phyloP scores from a whole-genome alignment of 768 basidiomycete genomes.

The Epithele typhae region DNA sequence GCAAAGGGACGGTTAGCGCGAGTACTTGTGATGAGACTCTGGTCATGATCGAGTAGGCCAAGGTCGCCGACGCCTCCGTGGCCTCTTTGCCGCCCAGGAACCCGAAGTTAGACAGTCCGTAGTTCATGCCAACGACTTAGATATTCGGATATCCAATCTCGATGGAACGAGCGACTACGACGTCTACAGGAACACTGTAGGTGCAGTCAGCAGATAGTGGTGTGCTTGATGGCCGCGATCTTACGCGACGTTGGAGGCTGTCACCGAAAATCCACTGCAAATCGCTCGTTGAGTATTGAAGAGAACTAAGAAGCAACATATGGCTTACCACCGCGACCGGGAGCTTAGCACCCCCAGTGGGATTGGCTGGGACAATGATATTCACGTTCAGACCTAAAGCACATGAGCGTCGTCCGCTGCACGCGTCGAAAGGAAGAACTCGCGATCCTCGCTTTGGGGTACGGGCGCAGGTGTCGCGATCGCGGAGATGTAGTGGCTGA shows the following conservation, averaged over 20 bases:
- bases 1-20: background rate
- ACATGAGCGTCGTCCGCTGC: background rate
- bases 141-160: slow-evolving; percentile 39
- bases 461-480: background rate
- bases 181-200: slow-evolving; percentile 37
- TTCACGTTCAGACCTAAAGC: slow-evolving; percentile 16
- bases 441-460: slow-evolving; percentile 12
- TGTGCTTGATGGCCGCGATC: background rate
- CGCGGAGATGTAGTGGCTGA: background rate
- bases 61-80: slow-evolving; percentile 26
- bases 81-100: slow-evolving; percentile 21
- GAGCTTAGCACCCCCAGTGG: slow-evolving; percentile 1
- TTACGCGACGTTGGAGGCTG: background rate
- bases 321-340: slow-evolving; percentile 20
- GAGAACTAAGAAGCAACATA: too few species aligned
- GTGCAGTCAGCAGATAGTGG: background rate
- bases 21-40: too few species aligned
- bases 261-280: slow-evolving; percentile 4
- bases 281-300: too few species aligned
- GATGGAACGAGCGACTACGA: slow-evolving; percentile 41
- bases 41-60: slow-evolving; percentile 36
- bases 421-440: background rate
- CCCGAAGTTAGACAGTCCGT: slow-evolving; percentile 22
- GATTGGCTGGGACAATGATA: slow-evolving; percentile 9
- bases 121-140: slow-evolving; percentile 56